phyloP scores from a whole-genome alignment of 2,329 filamentous ascomycete species.

The Monosporascus sp. region DNA sequence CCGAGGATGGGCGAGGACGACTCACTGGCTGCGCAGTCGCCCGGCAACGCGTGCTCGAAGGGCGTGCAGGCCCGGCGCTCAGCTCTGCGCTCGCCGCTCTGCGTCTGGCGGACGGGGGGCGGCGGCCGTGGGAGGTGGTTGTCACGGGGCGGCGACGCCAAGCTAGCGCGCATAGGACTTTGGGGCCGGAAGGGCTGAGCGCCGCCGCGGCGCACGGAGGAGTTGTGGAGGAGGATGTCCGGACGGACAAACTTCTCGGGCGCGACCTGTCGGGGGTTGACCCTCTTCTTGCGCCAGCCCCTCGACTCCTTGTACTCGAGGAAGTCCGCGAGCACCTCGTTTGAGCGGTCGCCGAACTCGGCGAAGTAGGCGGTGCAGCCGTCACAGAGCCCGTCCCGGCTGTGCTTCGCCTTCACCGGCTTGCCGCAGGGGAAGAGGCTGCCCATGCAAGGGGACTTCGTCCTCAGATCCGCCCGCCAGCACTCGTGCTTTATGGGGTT shows the following conservation, averaged over 20 bases:
- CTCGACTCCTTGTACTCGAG: constrained; percentile 18
- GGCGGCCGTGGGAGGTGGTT: not conserved
- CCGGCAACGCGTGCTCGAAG: not conserved
- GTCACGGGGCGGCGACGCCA: not conserved
- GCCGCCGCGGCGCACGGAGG: not conserved
- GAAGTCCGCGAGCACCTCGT: constrained; percentile 14
- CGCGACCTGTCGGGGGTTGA: constrained; percentile 16
- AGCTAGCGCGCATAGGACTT: constrained; percentile 4
- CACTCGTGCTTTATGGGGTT: constrained; percentile 13
- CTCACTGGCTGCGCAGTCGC: not conserved
- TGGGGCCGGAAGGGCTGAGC: constrained; percentile 1
- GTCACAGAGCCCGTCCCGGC: constrained; percentile 10
- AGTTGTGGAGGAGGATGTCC: constrained; percentile 2
- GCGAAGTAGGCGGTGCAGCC: constrained; percentile 14
- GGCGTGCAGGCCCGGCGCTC: not conserved
- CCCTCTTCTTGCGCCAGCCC: constrained; percentile 7
- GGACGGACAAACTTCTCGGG: constrained; percentile 9
- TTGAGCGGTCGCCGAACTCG: constrained; percentile 11
- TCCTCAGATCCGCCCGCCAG: constrained; percentile 10
- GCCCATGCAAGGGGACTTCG: constrained; percentile 7
- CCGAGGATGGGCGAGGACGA: not conserved
- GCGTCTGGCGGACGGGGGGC: constrained; percentile 1
- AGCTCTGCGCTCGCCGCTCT: constrained; percentile 1
- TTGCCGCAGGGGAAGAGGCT: constrained; percentile 11
- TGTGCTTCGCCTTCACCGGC: not conserved